Evolutionary conservation across 257 asterid genomes (phyloP), one percentile per base, ranked within the genome.

Genomic region (Solanum bulbocastanum): DNA sequence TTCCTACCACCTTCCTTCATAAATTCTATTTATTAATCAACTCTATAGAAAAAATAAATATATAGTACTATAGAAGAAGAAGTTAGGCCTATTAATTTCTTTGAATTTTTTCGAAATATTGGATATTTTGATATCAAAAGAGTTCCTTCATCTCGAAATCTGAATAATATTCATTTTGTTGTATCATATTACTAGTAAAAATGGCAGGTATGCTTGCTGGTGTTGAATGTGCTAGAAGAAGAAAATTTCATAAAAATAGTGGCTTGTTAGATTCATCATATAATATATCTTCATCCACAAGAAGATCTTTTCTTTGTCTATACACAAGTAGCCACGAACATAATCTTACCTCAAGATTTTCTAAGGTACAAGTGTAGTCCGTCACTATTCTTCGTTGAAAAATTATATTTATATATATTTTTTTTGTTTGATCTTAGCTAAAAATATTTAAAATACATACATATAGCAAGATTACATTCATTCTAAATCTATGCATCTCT

Each of bases 121-220:
- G 40, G 2, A 71, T 71, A 71, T 8, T 33, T 30, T 14, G 27
- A 72, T 72, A 33, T n/a, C 79, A 2, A 18, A 72, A 5, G 40
- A 72, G 8, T 72, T 33, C n/a, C 1, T 33, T 72, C 2, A n/a
- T 18, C 44, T 72, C 1, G 27, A 35, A 37, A 74, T 36, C 44
- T 18, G 36, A 66, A 25, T 27, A 66, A 66, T 66, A 66, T 66
- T 27, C 36, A 27, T 2, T 66, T 66, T 66, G 2, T 36, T 46
- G 13, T 0, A 76, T 15, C 74, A 10, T 27, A 10, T 36, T 36
- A 9, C 5, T 23, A 23, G 46, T 44, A 35, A 40, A 66, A 66
- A 66, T 94, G 98, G 93, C 95, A 5, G 96, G 96, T 11, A 92
- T 90, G 94, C 92, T 94, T 3, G 94, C 98, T 22, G 96, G 96